phyloP scores from a whole-genome alignment of 495 filamentous ascomycete species.

The Penicillium diatomitis region DNA sequence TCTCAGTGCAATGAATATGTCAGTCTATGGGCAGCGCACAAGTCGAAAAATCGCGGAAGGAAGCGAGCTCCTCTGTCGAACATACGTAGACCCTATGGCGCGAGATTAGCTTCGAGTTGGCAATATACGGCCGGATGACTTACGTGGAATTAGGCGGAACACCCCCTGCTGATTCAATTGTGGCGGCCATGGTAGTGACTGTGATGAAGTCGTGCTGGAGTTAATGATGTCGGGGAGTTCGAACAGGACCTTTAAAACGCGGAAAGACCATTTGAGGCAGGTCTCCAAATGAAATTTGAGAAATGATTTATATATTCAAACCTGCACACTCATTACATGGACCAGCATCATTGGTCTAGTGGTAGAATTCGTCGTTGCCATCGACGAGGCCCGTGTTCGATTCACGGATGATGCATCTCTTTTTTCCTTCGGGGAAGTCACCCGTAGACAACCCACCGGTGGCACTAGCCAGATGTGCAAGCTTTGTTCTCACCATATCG shows the following conservation, averaged over 20 bases:
- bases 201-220: neutral
- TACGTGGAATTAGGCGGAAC: constrained; percentile 43
- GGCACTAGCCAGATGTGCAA: neutral
- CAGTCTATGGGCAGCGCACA: constrained; percentile 8
- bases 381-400: constrained; percentile 52
- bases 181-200: constrained; percentile 34
- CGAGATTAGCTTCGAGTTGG: constrained; percentile 9
- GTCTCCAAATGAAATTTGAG: neutral
- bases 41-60: constrained; percentile 6
- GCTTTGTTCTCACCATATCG: neutral
- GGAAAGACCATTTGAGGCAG: neutral
- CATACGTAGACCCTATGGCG: constrained; percentile 44
- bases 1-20: constrained; percentile 7
- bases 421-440: neutral
- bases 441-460: neutral
- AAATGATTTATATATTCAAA: neutral
- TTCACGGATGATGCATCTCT: constrained; percentile 45
- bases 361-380: constrained; percentile 54
- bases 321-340: neutral
- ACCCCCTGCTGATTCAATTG: constrained; percentile 15
- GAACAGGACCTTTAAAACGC: neutral
- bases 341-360: constrained; percentile 48
- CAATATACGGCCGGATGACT: constrained; percentile 6
- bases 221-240: too few relatives aligned
- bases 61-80: constrained; percentile 9